phyloP scores from a whole-genome alignment of 345 rosid species.

The Draba incana region DNA sequence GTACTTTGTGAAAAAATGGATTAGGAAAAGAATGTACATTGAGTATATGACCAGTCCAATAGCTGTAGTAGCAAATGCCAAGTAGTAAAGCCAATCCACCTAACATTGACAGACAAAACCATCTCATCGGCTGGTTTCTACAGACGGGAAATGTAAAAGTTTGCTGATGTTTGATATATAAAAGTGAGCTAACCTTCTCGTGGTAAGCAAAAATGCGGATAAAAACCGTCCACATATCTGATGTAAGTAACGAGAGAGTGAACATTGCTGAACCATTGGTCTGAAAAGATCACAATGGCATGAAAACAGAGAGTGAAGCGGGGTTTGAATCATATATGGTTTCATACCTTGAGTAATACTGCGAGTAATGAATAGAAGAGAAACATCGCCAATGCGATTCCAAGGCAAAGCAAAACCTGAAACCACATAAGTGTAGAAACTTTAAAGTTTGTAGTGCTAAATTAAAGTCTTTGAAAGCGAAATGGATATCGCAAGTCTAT shows the following conservation, averaged over 20 bases:
- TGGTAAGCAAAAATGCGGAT: slow-evolving; percentile 86
- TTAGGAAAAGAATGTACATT: slow-evolving; percentile 44
- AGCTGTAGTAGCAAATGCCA: slow-evolving; percentile 78
- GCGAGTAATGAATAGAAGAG: slow-evolving; percentile 79
- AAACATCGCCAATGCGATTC: slow-evolving; percentile 67
- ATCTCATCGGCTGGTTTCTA: slow-evolving; percentile 1
- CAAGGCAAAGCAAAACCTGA: slow-evolving; percentile 75
- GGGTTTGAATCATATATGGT: slow-evolving; percentile 1
- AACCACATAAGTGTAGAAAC: slow-evolving; percentile 23
- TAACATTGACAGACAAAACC: slow-evolving; percentile 23
- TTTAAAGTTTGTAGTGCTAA: neutral
- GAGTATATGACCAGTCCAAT: slow-evolving; percentile 77
- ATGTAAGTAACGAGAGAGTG: slow-evolving; percentile 83
- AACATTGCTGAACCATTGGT: slow-evolving; percentile 83
- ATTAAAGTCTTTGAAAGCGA: neutral
- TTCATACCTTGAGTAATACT: slow-evolving; percentile 73
- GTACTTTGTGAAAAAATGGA: too few relatives aligned
- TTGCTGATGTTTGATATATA: neutral
- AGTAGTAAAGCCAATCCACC: slow-evolving; percentile 86
- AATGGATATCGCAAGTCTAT: neutral
- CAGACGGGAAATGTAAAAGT: neutral
- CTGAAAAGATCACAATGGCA: slow-evolving; percentile 41
- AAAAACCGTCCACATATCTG: slow-evolving; percentile 94
- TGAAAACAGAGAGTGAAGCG: neutral
- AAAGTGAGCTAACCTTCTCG: slow-evolving; percentile 60